Base-by-base conservation (phyloP, 1,284 basidiomycete species). In the Trichosporon coremiiforme region DNA sequence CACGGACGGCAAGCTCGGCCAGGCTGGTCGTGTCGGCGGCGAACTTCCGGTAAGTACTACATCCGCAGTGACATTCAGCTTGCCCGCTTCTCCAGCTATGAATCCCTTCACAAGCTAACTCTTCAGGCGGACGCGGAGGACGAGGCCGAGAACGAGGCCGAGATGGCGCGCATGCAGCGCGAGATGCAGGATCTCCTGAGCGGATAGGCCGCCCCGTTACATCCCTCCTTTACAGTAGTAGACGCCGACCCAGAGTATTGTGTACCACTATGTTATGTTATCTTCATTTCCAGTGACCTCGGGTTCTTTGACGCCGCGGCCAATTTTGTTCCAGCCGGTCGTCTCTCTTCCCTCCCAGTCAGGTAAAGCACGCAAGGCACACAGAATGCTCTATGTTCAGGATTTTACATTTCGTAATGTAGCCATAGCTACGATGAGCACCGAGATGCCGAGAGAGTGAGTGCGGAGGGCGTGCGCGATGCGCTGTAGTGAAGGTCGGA, bases 1-100 rank as follows among this genome's bases (percentile, higher is more conserved):
- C 71, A 99, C 97, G 6, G 91, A 98, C 77, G 97, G 96, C 73
- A 98, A 98, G 85, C 86, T 98, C 4, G 95, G 94, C 6, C 89
- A 91, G 80, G 91, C 88, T 64, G 92, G 91, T 7, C 83, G 87
- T 33, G 92, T 91, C 65, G 88, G 88, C 63, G 88, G 86, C 45
- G 90, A 90, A 66, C 82, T 94, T 73, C 95, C 94, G 55, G 95
- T 96, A 79, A 79, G 92, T 87, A 9, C 0, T 6, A 1, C 20
- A 8, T n/a, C 17, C n/a, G 41, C 41, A 17, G 41, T 6, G 15
- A 7, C 5, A 6, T 13, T 38, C 9, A 7, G 36, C 12, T 10
- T 38, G 33, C 9, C 33, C 33, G 33, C 33, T 35, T 10, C 33
- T 10, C 9, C 12, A 35, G 60, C 33, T 36, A 12, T 29, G 38